These are phyloP conservation scores for Collybiopsis confluens DNA, from an alignment of 768 basidiomycete genomes.

Conservation along the genomic window DNA sequence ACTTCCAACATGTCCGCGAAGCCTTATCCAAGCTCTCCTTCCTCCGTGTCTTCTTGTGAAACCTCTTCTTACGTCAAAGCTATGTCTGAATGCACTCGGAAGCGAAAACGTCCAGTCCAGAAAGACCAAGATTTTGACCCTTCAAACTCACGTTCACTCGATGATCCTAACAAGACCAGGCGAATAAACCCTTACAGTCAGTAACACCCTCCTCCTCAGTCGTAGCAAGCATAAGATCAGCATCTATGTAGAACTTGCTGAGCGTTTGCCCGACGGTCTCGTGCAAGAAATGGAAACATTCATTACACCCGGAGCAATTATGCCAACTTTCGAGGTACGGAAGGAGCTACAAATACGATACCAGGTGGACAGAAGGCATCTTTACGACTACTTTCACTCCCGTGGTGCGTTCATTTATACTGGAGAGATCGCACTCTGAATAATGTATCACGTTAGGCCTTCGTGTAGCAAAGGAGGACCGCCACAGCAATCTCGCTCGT, in stretches of 20 bases:
- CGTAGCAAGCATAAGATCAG: too few relatives aligned
- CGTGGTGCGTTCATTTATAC: constrained; percentile 29
- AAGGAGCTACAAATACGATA: constrained; percentile 71
- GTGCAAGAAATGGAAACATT: constrained; percentile 66
- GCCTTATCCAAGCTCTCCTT: neutral
- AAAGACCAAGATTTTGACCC: constrained; percentile 4
- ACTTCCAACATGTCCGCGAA: constrained; percentile 2
- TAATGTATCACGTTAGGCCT: constrained; percentile 16
- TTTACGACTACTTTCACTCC: constrained; percentile 77
- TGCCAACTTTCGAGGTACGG: constrained; percentile 70
- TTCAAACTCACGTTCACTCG: neutral
- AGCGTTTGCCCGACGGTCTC: neutral
- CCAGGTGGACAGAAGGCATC: constrained; percentile 65
- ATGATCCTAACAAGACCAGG: constrained; percentile 6
- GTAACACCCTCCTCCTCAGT: too few relatives aligned
- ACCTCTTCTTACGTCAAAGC: constrained; percentile 3
- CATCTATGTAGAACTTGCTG: constrained; percentile 5
- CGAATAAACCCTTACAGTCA: constrained; percentile 5
- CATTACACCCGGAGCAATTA: constrained; percentile 67
- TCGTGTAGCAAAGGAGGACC: constrained; percentile 9
- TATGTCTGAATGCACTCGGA: constrained; percentile 7
- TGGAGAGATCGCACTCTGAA: neutral
- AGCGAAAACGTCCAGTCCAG: constrained; percentile 7
- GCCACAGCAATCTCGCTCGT: constrained; percentile 9
- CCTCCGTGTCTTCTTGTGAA: neutral